A percentile compares a stretch with the other conserved stretches of the same genome.
These are phyloP conservation scores for Davidsoniella australis DNA, from an alignment of 2,329 filamentous ascomycete species.

Conservation along the genomic window DNA sequence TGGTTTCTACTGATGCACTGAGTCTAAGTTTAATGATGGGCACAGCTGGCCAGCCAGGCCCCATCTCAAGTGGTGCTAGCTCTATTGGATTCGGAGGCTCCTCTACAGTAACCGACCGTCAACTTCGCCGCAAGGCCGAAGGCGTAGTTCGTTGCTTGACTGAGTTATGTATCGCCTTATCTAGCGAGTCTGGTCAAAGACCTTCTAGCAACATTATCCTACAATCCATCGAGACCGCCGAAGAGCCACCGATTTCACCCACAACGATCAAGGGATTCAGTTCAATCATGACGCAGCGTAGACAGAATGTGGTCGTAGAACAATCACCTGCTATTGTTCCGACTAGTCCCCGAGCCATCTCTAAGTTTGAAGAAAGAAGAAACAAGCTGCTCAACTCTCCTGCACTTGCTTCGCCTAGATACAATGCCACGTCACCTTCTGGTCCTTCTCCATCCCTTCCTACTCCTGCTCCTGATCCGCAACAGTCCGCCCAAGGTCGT, in stretches of 20 bases:
- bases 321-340: constrained; percentile 22
- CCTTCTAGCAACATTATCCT: constrained; percentile 12
- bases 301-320: constrained; percentile 26
- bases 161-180: constrained; percentile 74
- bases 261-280: constrained; percentile 26
- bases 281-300: constrained; percentile 22
- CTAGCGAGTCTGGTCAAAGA: constrained; percentile 33
- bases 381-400: constrained; percentile 28
- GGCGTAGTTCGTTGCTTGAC: constrained; percentile 84
- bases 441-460: constrained; percentile 25
- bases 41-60: constrained; percentile 47
- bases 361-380: constrained; percentile 37
- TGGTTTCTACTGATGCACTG: constrained; percentile 66
- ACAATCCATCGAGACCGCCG: constrained; percentile 9
- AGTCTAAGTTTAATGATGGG: constrained; percentile 64
- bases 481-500: constrained; percentile 19
- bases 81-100: constrained; percentile 32
- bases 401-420: constrained; percentile 30
- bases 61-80: constrained; percentile 50
- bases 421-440: constrained; percentile 21
- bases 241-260: constrained; percentile 25
- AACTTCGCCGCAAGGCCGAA: constrained; percentile 78
- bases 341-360: constrained; percentile 30
- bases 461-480: not conserved
- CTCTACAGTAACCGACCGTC: constrained; percentile 52